phyloP scores from a whole-genome alignment of 345 rosid genomes.

The Bruguiera gymnorhiza region DNA sequence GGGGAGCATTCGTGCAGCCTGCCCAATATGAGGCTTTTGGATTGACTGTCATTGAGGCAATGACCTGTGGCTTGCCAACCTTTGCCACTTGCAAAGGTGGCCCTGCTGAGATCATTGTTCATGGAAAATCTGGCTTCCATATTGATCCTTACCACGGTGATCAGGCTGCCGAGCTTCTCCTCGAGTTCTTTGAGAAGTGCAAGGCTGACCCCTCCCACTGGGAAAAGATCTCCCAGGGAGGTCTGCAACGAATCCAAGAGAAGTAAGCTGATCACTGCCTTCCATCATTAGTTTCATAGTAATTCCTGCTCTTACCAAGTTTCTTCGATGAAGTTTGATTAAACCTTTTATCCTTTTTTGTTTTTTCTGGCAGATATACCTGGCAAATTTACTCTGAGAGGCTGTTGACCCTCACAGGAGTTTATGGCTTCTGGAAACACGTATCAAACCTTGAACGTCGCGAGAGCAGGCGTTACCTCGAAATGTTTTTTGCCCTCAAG shows the following conservation, averaged over 20 bases:
- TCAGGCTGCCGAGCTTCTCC: slow-evolving; percentile 68
- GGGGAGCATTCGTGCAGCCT: slow-evolving; percentile 91
- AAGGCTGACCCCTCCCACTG: slow-evolving; percentile 64
- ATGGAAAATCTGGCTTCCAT: slow-evolving; percentile 80
- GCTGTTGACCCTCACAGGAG: slow-evolving; percentile 80
- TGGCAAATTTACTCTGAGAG: slow-evolving; percentile 88
- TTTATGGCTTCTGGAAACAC: slow-evolving; percentile 93
- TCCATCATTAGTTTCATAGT: neutral
- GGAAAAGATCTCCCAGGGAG: slow-evolving; percentile 70
- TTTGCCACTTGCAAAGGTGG: slow-evolving; percentile 90
- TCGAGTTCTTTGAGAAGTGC: slow-evolving; percentile 67
- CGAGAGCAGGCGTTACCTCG: slow-evolving; percentile 84
- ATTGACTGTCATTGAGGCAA: slow-evolving; percentile 83
- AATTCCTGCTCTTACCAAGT: neutral
- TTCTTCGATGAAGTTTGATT: neutral
- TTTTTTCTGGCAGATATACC: slow-evolving; percentile 50
- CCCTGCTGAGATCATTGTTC: slow-evolving; percentile 90
- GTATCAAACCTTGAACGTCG: slow-evolving; percentile 89
- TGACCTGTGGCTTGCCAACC: slow-evolving; percentile 86
- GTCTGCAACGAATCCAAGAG: slow-evolving; percentile 78
- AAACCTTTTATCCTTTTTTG: neutral
- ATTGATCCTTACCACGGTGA: slow-evolving; percentile 93
- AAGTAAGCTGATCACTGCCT: slow-evolving; percentile 41
- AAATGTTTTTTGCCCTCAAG: slow-evolving; percentile 88
- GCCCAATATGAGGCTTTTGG: slow-evolving; percentile 85